Evolutionary conservation across 2,329 filamentous ascomycete species (phyloP), one percentile per base, ranked within the genome.

Genomic region (Aspergillus nomiae): DNA sequence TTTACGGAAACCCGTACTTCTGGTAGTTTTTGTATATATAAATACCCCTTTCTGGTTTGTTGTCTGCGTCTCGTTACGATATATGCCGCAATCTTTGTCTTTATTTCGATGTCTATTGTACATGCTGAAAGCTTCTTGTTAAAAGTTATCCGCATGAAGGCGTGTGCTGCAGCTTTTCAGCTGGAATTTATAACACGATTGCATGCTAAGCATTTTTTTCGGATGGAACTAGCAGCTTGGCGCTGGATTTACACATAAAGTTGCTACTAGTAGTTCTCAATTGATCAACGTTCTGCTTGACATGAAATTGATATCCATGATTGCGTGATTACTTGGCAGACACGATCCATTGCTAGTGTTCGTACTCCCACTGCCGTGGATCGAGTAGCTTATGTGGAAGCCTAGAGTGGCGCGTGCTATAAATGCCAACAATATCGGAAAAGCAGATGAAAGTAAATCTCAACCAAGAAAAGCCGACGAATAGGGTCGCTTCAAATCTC

Each of bases 1-100:
- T 85, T 34, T 90, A 86, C 67, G 87, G 87, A 2, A 67, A 63
- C 30, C 61, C 65, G 21, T 69, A 65, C 53, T 69, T 69, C 63
- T 69, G 66, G 67, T 70, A 62, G 63, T 67, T 65, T 41, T 67
- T 64, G 62, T 65, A 63, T 58, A 63, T 58, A 65, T 67, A 68
- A 41, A 67, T 65, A 63, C 61, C 63, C 66, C 59, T 58, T 56
- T 41, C 34, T 62, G 48, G 14, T 50, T 60, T 54, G n/a, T 21
- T 48, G 28, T 21, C 24, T 59, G 24, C 36, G 41, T 56, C 45
- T 54, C 46, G 60, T 59, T 56, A 64, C 46, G 62, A 62, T 58
- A 53, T 62, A 62, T 55, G 62, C 59, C 50, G 38, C 59, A 38
- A 32, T 14, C 59, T 61, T 51, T 38, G 32, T 64, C 9, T 65